Percentiles rank a stretch among this genome's conserved stretches.
Conservation (phyloP, 176 grass and related monocot genomes). For the Pharus latifolius region DNA sequence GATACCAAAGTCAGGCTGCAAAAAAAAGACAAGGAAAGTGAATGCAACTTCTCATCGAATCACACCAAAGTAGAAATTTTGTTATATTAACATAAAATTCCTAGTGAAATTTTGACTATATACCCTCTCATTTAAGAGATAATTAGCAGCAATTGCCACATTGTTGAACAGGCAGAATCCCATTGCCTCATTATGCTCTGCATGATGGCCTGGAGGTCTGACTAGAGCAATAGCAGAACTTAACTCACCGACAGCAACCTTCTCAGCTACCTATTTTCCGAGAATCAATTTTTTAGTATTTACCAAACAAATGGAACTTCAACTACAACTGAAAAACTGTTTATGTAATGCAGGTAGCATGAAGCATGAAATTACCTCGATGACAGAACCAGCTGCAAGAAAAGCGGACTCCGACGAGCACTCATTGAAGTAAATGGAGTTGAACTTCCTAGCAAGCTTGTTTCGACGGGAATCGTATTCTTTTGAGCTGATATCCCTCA, state of each 20-base stretch:
- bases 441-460: constrained; percentile 54
- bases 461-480: constrained; percentile 50
- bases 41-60: not conserved
- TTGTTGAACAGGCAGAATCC: constrained; percentile 99
- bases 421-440: constrained; percentile 92
- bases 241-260: constrained; percentile 74
- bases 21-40: not conserved
- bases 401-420: constrained; percentile 88
- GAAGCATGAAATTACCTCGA: constrained; percentile 44
- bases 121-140: constrained; percentile 90
- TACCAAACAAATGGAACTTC: not conserved
- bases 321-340: not conserved
- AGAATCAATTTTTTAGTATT: not conserved
- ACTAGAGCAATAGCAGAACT: constrained; percentile 85
- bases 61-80: not conserved
- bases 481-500: constrained; percentile 71
- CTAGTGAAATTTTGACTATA: constrained; percentile 1
- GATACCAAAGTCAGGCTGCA: constrained; percentile 88
- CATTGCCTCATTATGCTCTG: constrained; percentile 79
- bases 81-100: not conserved
- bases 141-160: constrained; percentile 73
- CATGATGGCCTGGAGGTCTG: constrained; percentile 95
- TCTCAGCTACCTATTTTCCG: constrained; percentile 63
- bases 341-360: not conserved
- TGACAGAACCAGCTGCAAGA: constrained; percentile 81